Conservation (phyloP, 345 rosid genomes). For the Acer negundo region DNA sequence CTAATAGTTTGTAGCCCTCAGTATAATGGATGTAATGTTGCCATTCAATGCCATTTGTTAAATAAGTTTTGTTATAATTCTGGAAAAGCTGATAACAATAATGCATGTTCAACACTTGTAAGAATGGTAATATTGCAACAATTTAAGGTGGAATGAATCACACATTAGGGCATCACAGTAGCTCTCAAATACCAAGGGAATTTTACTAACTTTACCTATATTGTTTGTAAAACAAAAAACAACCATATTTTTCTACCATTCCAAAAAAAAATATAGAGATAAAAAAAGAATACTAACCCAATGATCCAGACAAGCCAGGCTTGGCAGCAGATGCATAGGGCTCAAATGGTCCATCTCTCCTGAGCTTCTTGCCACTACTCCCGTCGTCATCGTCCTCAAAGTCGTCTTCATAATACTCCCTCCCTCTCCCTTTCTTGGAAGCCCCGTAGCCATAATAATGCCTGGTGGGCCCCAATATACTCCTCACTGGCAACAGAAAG, state of each 20-base stretch:
- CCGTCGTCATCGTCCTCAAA: slow-evolving; percentile 61
- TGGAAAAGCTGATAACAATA: neutral
- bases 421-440: slow-evolving; percentile 63
- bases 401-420: slow-evolving; percentile 64
- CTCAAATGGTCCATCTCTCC: slow-evolving; percentile 70
- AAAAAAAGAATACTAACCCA: slow-evolving; percentile 40
- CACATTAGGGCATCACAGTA: neutral
- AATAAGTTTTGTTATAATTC: neutral
- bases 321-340: slow-evolving; percentile 57
- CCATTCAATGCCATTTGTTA: too few species aligned
- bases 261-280: neutral
- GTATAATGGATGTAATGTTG: neutral
- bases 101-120: neutral
- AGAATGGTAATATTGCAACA: neutral
- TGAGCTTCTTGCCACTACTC: slow-evolving; percentile 64
- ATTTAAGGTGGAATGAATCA: neutral
- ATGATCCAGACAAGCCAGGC: slow-evolving; percentile 45
- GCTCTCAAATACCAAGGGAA: too few species aligned
- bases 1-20: neutral
- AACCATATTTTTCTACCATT: neutral
- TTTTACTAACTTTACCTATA: too few species aligned
- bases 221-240: too few species aligned
- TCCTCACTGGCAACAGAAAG: slow-evolving; percentile 83
- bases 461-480: slow-evolving; percentile 84
- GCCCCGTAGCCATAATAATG: slow-evolving; percentile 60